A percentile compares a stretch with the other conserved stretches of the same genome.
These are phyloP conservation scores for Kodamaea plutei DNA, from an alignment of 1,139 yeast genomes.

Conservation along the genomic window DNA sequence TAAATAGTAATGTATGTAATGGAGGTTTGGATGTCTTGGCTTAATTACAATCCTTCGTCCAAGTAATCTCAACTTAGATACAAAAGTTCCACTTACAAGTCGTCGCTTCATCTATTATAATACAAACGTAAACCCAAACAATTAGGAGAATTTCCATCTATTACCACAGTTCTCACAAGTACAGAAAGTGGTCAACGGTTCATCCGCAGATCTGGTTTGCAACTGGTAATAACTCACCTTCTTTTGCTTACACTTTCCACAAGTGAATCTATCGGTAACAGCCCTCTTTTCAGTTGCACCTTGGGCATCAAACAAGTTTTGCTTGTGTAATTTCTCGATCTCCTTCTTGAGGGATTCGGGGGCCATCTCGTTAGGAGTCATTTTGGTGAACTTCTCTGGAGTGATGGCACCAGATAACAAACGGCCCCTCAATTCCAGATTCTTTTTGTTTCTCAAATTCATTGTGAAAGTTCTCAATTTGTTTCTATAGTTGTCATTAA, in stretches of 20 bases:
- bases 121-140: too few species aligned
- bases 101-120: too few species aligned
- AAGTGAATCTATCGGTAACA: constrained; percentile 91
- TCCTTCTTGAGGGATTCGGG: constrained; percentile 85
- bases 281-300: constrained; percentile 98
- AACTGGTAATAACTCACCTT: constrained; percentile 95
- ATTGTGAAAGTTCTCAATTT: constrained; percentile 79
- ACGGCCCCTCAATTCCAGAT: constrained; percentile 75
- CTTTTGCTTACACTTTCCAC: constrained; percentile 97
- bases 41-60: too few species aligned
- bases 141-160: constrained; percentile 89
- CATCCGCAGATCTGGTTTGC: constrained; percentile 98
- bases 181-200: constrained; percentile 95
- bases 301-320: constrained; percentile 92
- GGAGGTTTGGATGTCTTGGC: too few species aligned
- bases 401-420: constrained; percentile 62
- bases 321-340: constrained; percentile 78
- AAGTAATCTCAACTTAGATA: too few species aligned
- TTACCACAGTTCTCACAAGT: constrained; percentile 97
- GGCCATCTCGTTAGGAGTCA: constrained; percentile 93
- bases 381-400: constrained; percentile 63
- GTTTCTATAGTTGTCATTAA: constrained; percentile 63
- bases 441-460: constrained; percentile 84
- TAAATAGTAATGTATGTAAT: too few species aligned
- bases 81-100: too few species aligned